A percentile compares a stretch with the other conserved stretches of the same genome.
phyloP scores from a whole-genome alignment of 805 yeast species.

The Wickerhamomyces queroliae region DNA sequence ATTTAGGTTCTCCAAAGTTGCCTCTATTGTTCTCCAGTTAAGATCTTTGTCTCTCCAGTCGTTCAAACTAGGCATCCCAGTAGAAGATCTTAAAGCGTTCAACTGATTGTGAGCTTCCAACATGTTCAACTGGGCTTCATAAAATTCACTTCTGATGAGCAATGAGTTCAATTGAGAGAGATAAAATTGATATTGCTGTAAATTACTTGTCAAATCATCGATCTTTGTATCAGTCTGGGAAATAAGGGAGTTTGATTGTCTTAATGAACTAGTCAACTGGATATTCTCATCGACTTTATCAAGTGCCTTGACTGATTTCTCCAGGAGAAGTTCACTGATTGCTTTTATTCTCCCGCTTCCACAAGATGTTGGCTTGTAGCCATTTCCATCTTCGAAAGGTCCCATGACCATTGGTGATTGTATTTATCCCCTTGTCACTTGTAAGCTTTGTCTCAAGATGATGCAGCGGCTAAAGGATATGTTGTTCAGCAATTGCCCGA shows the following conservation, averaged over 20 bases:
- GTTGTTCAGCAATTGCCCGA: too few species aligned
- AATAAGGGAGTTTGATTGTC: conserved; percentile 13
- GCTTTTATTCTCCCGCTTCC: not conserved
- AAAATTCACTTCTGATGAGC: conserved; percentile 23
- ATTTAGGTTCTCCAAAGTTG: conserved; percentile 37
- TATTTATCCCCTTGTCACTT: not conserved
- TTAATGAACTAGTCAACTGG: conserved; percentile 14
- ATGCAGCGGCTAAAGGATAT: too few species aligned
- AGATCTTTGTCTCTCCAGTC: conserved; percentile 28
- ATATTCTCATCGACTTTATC: conserved; percentile 19
- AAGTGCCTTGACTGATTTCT: conserved; percentile 13
- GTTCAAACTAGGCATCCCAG: conserved; percentile 9
- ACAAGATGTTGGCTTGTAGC: not conserved
- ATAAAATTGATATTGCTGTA: conserved; percentile 23
- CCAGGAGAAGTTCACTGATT: conserved; percentile 15
- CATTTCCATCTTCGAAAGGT: not conserved
- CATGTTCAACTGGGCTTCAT: conserved; percentile 23
- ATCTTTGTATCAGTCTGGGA: conserved; percentile 17
- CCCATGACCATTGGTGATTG: not conserved
- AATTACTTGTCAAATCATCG: conserved; percentile 12
- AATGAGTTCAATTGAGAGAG: conserved; percentile 23
- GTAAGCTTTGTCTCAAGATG: too few species aligned
- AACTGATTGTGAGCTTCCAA: conserved; percentile 18
- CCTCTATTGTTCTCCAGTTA: conserved; percentile 39
- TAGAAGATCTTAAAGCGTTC: conserved; percentile 9